These are phyloP conservation scores for Glaciozyma martinii DNA, from an alignment of 768 basidiomycete genomes.

Conservation along the genomic window DNA sequence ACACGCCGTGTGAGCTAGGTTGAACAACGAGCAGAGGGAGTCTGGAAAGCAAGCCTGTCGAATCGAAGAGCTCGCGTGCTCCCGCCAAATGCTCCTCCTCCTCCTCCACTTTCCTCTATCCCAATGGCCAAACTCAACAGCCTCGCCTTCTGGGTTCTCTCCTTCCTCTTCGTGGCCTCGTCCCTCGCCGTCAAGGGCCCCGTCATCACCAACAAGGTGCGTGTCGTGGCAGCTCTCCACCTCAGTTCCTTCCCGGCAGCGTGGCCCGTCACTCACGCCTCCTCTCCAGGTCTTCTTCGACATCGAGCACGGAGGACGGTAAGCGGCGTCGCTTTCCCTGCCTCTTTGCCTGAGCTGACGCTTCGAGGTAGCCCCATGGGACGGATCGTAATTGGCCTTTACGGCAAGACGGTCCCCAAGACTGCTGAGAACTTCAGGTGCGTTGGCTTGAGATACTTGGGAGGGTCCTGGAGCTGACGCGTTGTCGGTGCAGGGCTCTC, in stretches of 20 bases:
- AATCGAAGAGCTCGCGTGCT: too few species aligned
- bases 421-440: constrained; percentile 77
- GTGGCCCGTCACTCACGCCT: too few species aligned
- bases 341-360: background rate
- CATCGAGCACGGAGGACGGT: constrained; percentile 59
- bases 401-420: constrained; percentile 60
- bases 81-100: too few species aligned
- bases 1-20: too few species aligned
- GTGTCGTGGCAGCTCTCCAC: background rate
- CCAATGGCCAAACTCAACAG: background rate
- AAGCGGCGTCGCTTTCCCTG: background rate
- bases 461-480: background rate
- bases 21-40: too few species aligned
- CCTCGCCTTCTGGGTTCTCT: background rate
- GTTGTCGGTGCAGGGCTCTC: constrained; percentile 48
- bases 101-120: too few species aligned
- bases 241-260: background rate
- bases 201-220: constrained; percentile 68
- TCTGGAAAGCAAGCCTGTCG: too few species aligned
- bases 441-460: background rate
- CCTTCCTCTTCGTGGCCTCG: background rate
- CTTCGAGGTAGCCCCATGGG: background rate
- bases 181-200: constrained; percentile 65
- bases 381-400: constrained; percentile 2
- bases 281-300: constrained; percentile 37